These are phyloP conservation scores for Cercophora sp. DNA, from an alignment of 495 filamentous ascomycete genomes.

Conservation along the genomic window DNA sequence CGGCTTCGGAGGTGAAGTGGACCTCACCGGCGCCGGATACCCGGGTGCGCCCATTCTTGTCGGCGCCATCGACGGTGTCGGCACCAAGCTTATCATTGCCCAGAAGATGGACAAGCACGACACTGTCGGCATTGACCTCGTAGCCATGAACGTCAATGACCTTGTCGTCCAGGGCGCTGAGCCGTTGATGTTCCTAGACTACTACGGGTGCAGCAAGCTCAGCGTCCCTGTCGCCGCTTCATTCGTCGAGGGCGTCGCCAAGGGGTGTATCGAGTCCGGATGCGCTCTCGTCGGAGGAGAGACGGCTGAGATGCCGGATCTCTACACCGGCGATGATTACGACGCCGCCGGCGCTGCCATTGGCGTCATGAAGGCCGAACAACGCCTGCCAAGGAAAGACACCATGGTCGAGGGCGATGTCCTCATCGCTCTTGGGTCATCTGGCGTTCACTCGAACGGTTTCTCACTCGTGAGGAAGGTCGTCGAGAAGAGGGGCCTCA, in stretches of 20 bases:
- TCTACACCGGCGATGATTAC: constrained; percentile 80
- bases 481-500: constrained; percentile 64
- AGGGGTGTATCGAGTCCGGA: constrained; percentile 73
- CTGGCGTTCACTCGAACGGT: constrained; percentile 88
- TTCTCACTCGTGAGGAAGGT: constrained; percentile 92
- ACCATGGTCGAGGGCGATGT: constrained; percentile 79
- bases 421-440: constrained; percentile 75
- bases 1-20: constrained; percentile 88
- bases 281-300: constrained; percentile 94
- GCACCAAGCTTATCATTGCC: constrained; percentile 94
- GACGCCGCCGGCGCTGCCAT: constrained; percentile 86
- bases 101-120: constrained; percentile 82
- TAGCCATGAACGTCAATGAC: constrained; percentile 99
- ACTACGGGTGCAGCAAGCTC: constrained; percentile 85
- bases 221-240: constrained; percentile 68
- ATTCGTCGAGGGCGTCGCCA: constrained; percentile 83
- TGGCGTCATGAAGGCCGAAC: constrained; percentile 67
- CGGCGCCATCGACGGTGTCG: constrained; percentile 90
- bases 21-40: constrained; percentile 74
- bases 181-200: constrained; percentile 92
- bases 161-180: constrained; percentile 92
- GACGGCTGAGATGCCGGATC: constrained; percentile 95
- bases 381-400: constrained; percentile 69
- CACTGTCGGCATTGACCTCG: constrained; percentile 91
- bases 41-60: constrained; percentile 71